A percentile compares a stretch with the other conserved stretches of the same genome.
phyloP scores from a whole-genome alignment of 2,329 filamentous ascomycete species.

The Fusarium citri region DNA sequence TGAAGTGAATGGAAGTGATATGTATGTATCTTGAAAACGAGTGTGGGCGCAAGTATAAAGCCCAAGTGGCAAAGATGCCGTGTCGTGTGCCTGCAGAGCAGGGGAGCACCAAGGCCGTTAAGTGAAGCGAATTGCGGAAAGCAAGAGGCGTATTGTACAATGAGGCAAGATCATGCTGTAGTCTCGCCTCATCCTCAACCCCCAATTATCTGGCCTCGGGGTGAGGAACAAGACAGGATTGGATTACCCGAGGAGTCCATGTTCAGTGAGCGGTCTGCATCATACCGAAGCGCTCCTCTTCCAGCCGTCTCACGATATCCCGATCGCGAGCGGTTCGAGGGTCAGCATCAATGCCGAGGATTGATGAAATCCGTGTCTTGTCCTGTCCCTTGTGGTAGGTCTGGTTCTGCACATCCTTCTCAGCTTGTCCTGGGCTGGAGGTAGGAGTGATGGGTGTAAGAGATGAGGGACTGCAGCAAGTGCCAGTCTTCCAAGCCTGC shows the following conservation, averaged over 20 bases:
- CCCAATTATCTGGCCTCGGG: conserved; percentile 19
- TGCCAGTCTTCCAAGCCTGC: conserved; percentile 72
- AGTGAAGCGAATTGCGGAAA: conserved; percentile 39
- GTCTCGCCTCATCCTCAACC: conserved; percentile 25
- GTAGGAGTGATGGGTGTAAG: conserved; percentile 65
- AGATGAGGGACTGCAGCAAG: conserved; percentile 54
- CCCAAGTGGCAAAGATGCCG: conserved; percentile 37
- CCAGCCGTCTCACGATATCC: conserved; percentile 67
- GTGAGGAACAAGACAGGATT: conserved; percentile 14
- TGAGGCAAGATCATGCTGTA: conserved; percentile 3
- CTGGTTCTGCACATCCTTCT: conserved; percentile 54
- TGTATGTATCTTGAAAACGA: conserved; percentile 34
- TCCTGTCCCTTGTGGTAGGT: conserved; percentile 56
- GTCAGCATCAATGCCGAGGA: conserved; percentile 70
- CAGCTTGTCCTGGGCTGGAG: conserved; percentile 61
- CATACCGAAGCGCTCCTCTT: conserved; percentile 60
- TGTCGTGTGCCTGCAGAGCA: conserved; percentile 12
- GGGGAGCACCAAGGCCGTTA: conserved; percentile 30
- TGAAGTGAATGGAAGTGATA: conserved; percentile 37
- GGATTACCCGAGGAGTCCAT: conserved; percentile 6
- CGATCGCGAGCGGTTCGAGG: conserved; percentile 68
- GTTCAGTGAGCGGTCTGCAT: conserved; percentile 47
- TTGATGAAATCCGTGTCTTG: conserved; percentile 72
- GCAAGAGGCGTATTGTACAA: conserved; percentile 38
- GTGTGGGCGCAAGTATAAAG: conserved; percentile 37